phyloP scores from a whole-genome alignment of 2,329 filamentous ascomycete species.

The Penicillium sp. region DNA sequence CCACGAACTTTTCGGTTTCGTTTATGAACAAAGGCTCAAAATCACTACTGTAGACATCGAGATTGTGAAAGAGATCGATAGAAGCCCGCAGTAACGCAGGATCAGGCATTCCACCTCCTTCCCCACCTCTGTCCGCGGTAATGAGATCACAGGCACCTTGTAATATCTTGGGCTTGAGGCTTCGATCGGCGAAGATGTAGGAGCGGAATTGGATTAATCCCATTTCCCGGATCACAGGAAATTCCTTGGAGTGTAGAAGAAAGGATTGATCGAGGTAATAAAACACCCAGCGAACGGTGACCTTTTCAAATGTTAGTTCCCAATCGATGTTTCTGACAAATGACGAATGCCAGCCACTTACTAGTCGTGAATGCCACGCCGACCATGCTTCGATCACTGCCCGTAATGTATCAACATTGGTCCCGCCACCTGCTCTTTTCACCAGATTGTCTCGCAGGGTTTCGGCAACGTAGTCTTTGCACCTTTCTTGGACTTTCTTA shows the following conservation, averaged over 20 bases:
- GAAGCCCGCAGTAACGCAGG: slow-evolving; percentile 67
- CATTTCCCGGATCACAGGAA: slow-evolving; percentile 75
- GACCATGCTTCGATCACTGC: slow-evolving; percentile 65
- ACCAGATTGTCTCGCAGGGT: slow-evolving; percentile 60
- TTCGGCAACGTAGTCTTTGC: slow-evolving; percentile 60
- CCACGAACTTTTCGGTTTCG: slow-evolving; percentile 66
- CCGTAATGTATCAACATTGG: slow-evolving; percentile 64
- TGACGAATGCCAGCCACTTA: slow-evolving; percentile 41
- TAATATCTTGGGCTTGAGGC: slow-evolving; percentile 55
- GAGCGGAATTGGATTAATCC: slow-evolving; percentile 72
- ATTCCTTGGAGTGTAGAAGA: slow-evolving; percentile 69
- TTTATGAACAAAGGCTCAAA: slow-evolving; percentile 77
- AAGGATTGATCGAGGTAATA: slow-evolving; percentile 92
- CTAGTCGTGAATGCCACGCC: slow-evolving; percentile 74
- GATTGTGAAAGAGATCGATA: slow-evolving; percentile 79
- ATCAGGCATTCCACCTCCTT: slow-evolving; percentile 56
- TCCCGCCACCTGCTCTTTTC: slow-evolving; percentile 52
- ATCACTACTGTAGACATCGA: slow-evolving; percentile 72
- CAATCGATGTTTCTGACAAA: not conserved
- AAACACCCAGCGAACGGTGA: slow-evolving; percentile 80
- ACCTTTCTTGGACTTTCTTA: slow-evolving; percentile 62
- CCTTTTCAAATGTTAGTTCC: slow-evolving; percentile 44
- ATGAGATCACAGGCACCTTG: slow-evolving; percentile 75
- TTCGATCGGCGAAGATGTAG: slow-evolving; percentile 54
- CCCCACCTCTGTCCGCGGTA: slow-evolving; percentile 63